A percentile compares a stretch with the other conserved stretches of the same genome.
These are phyloP conservation scores for Geopyxis carbonaria DNA, from an alignment of 495 filamentous ascomycete species.

Conservation along the genomic window DNA sequence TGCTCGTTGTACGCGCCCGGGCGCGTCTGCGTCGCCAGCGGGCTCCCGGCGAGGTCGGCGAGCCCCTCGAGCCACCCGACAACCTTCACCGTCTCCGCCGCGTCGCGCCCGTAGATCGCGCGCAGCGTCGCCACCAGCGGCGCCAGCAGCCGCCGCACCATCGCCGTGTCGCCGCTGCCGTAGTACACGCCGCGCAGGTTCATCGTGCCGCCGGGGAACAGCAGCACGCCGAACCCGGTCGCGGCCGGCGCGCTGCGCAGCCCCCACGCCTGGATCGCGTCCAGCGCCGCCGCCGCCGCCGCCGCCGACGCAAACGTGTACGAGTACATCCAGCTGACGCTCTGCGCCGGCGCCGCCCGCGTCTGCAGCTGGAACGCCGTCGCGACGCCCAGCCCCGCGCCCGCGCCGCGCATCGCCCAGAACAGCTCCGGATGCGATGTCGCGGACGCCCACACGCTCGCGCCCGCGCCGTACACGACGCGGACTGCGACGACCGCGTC, in stretches of 20 bases:
- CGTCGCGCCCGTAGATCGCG: conserved; percentile 1
- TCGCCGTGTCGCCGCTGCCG: conserved; percentile 1
- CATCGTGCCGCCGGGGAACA: conserved; percentile 5
- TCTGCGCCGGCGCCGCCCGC: conserved; percentile 34
- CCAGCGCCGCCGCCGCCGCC: conserved; percentile 24
- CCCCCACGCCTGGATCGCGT: conserved; percentile 5
- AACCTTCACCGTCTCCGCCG: conserved; percentile 1
- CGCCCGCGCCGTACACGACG: conserved; percentile 45
- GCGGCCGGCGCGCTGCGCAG: conserved; percentile 7
- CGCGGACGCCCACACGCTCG: conserved; percentile 26
- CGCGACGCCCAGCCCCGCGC: conserved; percentile 42
- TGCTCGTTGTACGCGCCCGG: neutral
- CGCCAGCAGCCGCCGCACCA: conserved; percentile 3
- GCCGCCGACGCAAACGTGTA: conserved; percentile 31
- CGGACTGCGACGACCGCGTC: conserved; percentile 42
- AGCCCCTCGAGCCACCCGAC: conserved; percentile 11
- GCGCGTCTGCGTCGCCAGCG: neutral
- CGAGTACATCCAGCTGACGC: conserved; percentile 36
- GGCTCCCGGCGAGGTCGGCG: neutral
- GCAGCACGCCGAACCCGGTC: conserved; percentile 10
- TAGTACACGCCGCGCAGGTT: conserved; percentile 15
- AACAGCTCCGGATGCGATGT: conserved; percentile 32
- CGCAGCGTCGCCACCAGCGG: conserved; percentile 9
- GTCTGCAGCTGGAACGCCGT: conserved; percentile 46
- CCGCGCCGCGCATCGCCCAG: conserved; percentile 40